phyloP scores from a whole-genome alignment of 106 monocot genomes.

The Narthecium ossifragum region DNA sequence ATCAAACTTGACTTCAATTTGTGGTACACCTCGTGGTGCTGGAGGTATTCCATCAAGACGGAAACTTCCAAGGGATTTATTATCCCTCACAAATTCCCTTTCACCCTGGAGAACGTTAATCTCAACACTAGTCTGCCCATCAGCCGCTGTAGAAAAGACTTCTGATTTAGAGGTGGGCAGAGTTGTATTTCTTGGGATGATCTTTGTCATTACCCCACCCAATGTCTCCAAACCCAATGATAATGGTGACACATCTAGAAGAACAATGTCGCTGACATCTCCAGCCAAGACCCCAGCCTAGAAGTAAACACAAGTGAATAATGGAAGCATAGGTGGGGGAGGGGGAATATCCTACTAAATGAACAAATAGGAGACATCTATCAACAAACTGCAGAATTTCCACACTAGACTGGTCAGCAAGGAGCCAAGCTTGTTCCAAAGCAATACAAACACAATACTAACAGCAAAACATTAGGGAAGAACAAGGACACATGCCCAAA shows the following conservation, averaged over 20 bases:
- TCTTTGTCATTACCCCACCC: slow-evolving; percentile 95
- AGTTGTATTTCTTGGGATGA: slow-evolving; percentile 87
- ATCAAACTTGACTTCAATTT: slow-evolving; percentile 92
- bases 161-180: slow-evolving; percentile 91
- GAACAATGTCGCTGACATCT: slow-evolving; percentile 90
- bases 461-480: no score
- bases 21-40: slow-evolving; percentile 80
- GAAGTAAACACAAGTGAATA: no score
- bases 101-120: slow-evolving; percentile 92
- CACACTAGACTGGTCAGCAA: no score
- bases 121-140: slow-evolving; percentile 88
- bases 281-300: slow-evolving; percentile 89
- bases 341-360: no score
- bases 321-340: no score
- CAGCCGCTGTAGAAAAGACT: slow-evolving; percentile 90
- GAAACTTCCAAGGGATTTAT: slow-evolving; percentile 88
- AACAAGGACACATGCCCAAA: no score
- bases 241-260: slow-evolving; percentile 77
- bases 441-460: no score
- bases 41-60: slow-evolving; percentile 89
- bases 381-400: no score
- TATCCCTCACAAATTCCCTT: slow-evolving; percentile 87
- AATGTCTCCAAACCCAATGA: slow-evolving; percentile 82
- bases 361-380: no score
- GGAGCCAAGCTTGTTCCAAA: no score